Conservation (phyloP, 805 yeast species). For the Scheffersomyces lignosus region DNA sequence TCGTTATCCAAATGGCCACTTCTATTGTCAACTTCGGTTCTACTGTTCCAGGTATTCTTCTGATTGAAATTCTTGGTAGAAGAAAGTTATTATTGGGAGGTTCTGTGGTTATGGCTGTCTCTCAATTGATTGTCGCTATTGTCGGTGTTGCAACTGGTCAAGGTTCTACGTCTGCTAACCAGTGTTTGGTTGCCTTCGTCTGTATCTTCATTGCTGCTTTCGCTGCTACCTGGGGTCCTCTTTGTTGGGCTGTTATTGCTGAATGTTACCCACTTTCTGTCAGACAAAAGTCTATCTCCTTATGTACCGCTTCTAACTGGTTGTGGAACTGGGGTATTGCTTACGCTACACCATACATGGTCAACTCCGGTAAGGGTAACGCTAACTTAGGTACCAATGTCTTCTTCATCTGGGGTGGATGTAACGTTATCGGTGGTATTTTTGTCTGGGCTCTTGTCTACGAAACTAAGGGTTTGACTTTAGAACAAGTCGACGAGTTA, state of each 20-base stretch:
- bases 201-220: slow-evolving; percentile 42
- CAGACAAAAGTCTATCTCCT: slow-evolving; percentile 41
- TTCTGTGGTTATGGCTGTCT: slow-evolving; percentile 60
- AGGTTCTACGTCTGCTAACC: slow-evolving; percentile 28
- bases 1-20: slow-evolving; percentile 42
- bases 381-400: slow-evolving; percentile 41
- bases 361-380: slow-evolving; percentile 38
- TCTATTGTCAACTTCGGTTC: slow-evolving; percentile 40
- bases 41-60: slow-evolving; percentile 36
- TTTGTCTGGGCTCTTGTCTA: slow-evolving; percentile 35
- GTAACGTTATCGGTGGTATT: slow-evolving; percentile 31
- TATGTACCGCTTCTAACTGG: slow-evolving; percentile 44
- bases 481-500: slow-evolving; percentile 44
- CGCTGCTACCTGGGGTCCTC: slow-evolving; percentile 45
- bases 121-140: slow-evolving; percentile 50
- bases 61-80: slow-evolving; percentile 65
- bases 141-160: slow-evolving; percentile 42
- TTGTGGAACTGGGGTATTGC: slow-evolving; percentile 44
- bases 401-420: slow-evolving; percentile 45
- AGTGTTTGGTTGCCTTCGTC: slow-evolving; percentile 37
- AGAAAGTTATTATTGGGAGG: slow-evolving; percentile 61
- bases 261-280: slow-evolving; percentile 38
- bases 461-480: slow-evolving; percentile 43
- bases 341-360: slow-evolving; percentile 43
- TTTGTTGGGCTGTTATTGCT: slow-evolving; percentile 39